Conservation (phyloP, 192 early-diverging fungal species). For the Umbelopsis sp. region DNA sequence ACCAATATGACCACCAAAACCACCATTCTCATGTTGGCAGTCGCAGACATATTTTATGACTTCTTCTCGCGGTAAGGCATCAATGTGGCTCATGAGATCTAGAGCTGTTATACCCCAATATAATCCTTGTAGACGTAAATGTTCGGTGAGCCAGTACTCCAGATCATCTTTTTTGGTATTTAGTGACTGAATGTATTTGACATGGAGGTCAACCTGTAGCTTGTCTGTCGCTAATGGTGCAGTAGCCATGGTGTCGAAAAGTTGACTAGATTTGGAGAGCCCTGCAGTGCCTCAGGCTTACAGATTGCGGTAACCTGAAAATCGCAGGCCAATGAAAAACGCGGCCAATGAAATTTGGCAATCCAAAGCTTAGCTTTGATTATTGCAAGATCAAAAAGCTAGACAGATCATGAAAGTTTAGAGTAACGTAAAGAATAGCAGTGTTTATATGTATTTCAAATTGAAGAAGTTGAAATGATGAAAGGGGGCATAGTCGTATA, state of each 20-base stretch:
- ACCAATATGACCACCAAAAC: constrained; percentile 83
- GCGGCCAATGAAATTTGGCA: not conserved
- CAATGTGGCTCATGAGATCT: constrained; percentile 63
- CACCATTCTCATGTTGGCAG: constrained; percentile 86
- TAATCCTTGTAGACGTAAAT: constrained; percentile 87
- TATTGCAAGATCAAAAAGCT: too few species aligned
- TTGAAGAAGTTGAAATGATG: too few species aligned
- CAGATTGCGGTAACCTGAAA: not conserved
- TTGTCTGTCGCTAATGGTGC: constrained; percentile 18
- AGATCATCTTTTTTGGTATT: constrained; percentile 80
- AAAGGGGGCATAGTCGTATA: too few species aligned
- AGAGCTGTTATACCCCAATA: constrained; percentile 94
- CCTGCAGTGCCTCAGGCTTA: not conserved
- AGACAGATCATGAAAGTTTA: too few species aligned
- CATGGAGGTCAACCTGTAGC: constrained; percentile 63
- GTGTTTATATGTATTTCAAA: too few species aligned
- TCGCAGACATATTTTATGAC: constrained; percentile 79
- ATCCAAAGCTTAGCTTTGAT: not conserved
- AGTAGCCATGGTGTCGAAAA: not conserved
- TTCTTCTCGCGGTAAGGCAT: constrained; percentile 68
- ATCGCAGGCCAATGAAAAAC: not conserved
- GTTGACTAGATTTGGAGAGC: not conserved
- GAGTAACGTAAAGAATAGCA: too few species aligned
- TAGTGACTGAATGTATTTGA: constrained; percentile 70
- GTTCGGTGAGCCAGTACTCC: constrained; percentile 94